Evolutionary conservation across 805 yeast genomes (phyloP).

Genomic region (Hanseniaspora lachancei): DNA sequence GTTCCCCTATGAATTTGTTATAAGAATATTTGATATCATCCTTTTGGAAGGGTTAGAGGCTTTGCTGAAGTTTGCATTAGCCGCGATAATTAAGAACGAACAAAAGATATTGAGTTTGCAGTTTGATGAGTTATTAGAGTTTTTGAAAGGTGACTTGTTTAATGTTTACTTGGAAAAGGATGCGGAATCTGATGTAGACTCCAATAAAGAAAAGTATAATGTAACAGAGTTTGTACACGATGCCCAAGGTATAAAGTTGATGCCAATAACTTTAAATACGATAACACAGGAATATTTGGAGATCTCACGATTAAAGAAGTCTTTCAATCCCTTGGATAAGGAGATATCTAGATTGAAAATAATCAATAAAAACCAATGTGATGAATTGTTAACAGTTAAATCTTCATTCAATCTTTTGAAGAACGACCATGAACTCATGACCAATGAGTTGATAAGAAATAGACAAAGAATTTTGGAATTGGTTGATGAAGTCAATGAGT

Average conservation of each 20-base stretch:
- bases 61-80: conserved; percentile 68
- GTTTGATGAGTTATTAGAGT: conserved; percentile 67
- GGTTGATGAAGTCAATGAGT: conserved; percentile 36
- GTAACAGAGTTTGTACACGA: conserved; percentile 66
- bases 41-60: conserved; percentile 88
- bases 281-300: conserved; percentile 65
- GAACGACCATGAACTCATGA: conserved; percentile 72
- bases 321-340: conserved; percentile 34
- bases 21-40: conserved; percentile 75
- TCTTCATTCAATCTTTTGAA: conserved; percentile 54
- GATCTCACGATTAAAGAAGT: conserved; percentile 53
- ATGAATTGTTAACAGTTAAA: conserved; percentile 62
- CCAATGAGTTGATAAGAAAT: conserved; percentile 74
- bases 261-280: conserved; percentile 59
- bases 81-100: conserved; percentile 61
- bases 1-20: conserved; percentile 78
- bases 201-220: conserved; percentile 30
- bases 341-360: conserved; percentile 51
- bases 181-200: neutral
- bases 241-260: conserved; percentile 54
- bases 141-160: conserved; percentile 67
- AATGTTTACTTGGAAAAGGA: conserved; percentile 22
- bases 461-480: conserved; percentile 64
- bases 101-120: conserved; percentile 42
- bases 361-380: conserved; percentile 58